Conservation (phyloP, 2,329 filamentous ascomycete genomes). For the Polytolypa hystricis region DNA sequence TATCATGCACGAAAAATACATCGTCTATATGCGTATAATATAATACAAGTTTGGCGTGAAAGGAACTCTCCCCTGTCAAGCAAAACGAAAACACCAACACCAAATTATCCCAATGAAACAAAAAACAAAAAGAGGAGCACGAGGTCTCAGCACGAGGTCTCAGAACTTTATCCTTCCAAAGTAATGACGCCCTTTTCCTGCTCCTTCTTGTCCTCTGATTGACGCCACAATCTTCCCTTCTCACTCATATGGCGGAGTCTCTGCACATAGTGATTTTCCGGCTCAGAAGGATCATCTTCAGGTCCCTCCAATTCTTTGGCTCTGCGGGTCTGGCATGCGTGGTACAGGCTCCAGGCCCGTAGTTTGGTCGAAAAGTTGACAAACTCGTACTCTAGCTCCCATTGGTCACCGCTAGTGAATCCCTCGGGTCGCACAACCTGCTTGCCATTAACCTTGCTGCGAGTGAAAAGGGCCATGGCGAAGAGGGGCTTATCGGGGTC, state of each 20-base stretch:
- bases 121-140: too few relatives aligned
- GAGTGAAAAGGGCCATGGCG: constrained; percentile 60
- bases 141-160: too few relatives aligned
- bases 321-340: constrained; percentile 46
- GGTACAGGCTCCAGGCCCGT: constrained; percentile 44
- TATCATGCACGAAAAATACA: too few relatives aligned
- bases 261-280: constrained; percentile 4
- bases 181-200: constrained; percentile 31
- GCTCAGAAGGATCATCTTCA: constrained; percentile 25
- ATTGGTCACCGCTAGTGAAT: constrained; percentile 40
- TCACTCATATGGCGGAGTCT: constrained; percentile 37
- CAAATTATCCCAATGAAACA: too few relatives aligned
- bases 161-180: constrained; percentile 37
- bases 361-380: constrained; percentile 43
- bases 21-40: too few relatives aligned
- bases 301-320: constrained; percentile 36
- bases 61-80: too few relatives aligned
- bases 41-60: too few relatives aligned
- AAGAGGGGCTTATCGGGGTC: constrained; percentile 37
- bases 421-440: constrained; percentile 51
- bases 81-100: too few relatives aligned
- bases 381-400: constrained; percentile 70
- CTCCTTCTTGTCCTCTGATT: constrained; percentile 43
- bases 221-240: constrained; percentile 49
- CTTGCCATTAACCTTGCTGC: constrained; percentile 59